Evolutionary conservation across 1,284 basidiomycete genomes (phyloP), one percentile per base, ranked within the genome.

Genomic region (Schizophyllum commune): DNA sequence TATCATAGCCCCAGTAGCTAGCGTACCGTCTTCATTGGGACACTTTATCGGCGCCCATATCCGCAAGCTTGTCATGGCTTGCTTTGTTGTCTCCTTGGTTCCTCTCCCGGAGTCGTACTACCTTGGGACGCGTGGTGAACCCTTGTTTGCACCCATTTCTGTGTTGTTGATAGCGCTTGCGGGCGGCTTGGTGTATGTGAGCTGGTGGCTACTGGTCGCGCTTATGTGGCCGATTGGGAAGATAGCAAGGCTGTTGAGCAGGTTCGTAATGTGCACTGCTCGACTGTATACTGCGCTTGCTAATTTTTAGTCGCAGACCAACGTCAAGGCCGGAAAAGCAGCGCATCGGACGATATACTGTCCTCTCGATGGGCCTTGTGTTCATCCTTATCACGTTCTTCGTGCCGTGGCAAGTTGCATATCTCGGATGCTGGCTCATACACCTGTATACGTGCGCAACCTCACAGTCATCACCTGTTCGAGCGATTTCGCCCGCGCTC

Each of bases 381-480:
- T 78, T 88, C 55, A 63, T 83, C 11, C 74, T 88, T 13, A 86
- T 94, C 53, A 82, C 88, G 64, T 67, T 93, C 32, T 75, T 92
- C 61, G 79, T 96, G 20, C 95, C 96, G 0, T 94, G 92, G 82
- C 94, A 97, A 73, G 90, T 96, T 33, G 92, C 89, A 1, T 94
- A 91, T 71, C 80, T 96, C 15, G 85, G 91, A 39, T 86, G 88
- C 65, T 93, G 89, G 81, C 65, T 89, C 15, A 83, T 93, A 52
- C 91, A 95, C 64, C 75, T 93, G 56, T 77, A 82, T 66, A 84
- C 83, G 52, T 89, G 86, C 68, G 80, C 81, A 13, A 72, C 73
- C 11, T 70, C 73, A 13, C 58, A 62, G 3, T 8, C 39, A 2
- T 47, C 17, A 47, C 2, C 9, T 13, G 17, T 8, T 47, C 61